These are phyloP conservation scores for Vachellia pachyceras DNA, from an alignment of 306 rosid species.

Conservation along the genomic window DNA sequence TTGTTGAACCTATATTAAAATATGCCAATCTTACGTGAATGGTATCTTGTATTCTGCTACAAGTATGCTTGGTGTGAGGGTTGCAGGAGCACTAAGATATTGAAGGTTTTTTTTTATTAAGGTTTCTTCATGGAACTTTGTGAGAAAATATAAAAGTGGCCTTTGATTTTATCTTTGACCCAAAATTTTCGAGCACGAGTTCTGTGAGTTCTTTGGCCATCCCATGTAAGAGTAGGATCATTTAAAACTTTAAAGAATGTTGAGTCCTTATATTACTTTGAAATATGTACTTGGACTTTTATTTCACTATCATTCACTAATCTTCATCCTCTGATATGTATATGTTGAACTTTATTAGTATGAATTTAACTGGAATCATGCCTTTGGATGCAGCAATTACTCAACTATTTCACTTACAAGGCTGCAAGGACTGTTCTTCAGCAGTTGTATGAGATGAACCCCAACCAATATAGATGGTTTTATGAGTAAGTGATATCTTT, in stretches of 20 bases:
- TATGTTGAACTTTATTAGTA: background rate
- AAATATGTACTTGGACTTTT: background rate
- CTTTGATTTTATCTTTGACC: background rate
- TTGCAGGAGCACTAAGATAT: background rate
- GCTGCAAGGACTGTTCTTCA: constrained; percentile 94
- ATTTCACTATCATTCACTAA: background rate
- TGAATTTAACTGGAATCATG: constrained; percentile 41
- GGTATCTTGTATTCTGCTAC: background rate
- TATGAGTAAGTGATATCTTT: constrained; percentile 71
- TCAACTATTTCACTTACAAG: constrained; percentile 91
- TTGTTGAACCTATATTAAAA: constrained; percentile 13
- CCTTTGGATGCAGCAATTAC: constrained; percentile 75
- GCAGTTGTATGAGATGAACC: constrained; percentile 97
- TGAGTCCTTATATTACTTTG: background rate
- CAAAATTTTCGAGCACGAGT: background rate
- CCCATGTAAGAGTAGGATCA: constrained; percentile 15
- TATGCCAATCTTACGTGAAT: background rate
- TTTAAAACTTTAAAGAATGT: constrained; percentile 9
- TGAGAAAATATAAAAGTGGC: background rate
- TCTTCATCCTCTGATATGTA: background rate
- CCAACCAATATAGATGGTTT: constrained; percentile 85
- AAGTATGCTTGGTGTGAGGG: background rate
- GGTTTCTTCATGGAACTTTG: background rate
- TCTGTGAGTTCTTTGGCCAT: constrained; percentile 9
- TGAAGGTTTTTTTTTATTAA: background rate